These are phyloP conservation scores for Xylariaceae sp. DNA, from an alignment of 2,329 filamentous ascomycete species.

Conservation along the genomic window DNA sequence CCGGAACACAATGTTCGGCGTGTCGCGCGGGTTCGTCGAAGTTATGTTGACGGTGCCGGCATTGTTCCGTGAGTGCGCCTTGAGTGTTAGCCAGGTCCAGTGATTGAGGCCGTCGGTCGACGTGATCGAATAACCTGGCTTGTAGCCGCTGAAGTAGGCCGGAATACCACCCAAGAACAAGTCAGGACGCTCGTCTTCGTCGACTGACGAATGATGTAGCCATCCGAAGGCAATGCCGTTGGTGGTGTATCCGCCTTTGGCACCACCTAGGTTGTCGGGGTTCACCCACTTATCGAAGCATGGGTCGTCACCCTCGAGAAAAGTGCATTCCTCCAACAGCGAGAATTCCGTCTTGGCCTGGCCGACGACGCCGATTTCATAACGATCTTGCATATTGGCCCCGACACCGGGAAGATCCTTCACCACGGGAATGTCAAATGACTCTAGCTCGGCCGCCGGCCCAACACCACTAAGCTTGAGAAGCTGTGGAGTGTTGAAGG, in stretches of 20 bases:
- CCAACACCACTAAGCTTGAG: conserved; percentile 46
- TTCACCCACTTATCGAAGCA: conserved; percentile 34
- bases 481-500: conserved; percentile 44
- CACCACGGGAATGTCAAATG: conserved; percentile 47
- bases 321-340: conserved; percentile 29
- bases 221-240: conserved; percentile 48
- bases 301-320: conserved; percentile 28
- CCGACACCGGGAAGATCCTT: conserved; percentile 56
- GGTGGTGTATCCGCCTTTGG: conserved; percentile 31
- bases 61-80: conserved; percentile 23
- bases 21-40: conserved; percentile 19
- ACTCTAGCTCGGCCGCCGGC: conserved; percentile 35
- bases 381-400: conserved; percentile 14
- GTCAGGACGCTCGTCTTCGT: conserved; percentile 24
- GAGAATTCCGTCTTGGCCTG: conserved; percentile 29
- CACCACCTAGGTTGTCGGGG: conserved; percentile 10
- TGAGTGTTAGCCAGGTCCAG: conserved; percentile 20
- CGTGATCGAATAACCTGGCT: conserved; percentile 13
- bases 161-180: conserved; percentile 16
- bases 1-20: conserved; percentile 17
- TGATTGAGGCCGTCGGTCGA: conserved; percentile 14
- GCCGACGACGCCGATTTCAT: conserved; percentile 9
- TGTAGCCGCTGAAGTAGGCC: conserved; percentile 17
- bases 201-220: conserved; percentile 27
- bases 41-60: conserved; percentile 21